Conservation (phyloP, 2,329 filamentous ascomycete genomes). For the Metarhizium anisopliae region DNA sequence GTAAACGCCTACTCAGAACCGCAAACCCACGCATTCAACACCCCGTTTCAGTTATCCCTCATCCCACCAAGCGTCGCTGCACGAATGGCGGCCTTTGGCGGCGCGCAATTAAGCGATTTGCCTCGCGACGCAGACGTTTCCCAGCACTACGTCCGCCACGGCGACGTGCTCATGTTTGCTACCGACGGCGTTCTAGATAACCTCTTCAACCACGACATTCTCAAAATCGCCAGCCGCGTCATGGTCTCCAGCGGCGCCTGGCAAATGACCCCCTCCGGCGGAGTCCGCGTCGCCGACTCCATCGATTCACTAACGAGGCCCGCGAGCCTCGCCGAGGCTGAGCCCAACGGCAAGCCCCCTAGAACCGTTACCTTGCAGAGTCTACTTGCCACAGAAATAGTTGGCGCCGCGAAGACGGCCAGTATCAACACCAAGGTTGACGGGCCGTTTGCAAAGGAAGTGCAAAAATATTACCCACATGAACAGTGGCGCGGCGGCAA, state of each 20-base stretch:
- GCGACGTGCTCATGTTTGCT: conserved; percentile 87
- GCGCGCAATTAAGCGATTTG: conserved; percentile 69
- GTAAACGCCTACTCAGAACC: conserved; percentile 75
- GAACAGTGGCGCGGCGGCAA: conserved; percentile 90
- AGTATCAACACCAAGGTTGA: conserved; percentile 75
- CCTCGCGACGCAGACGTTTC: conserved; percentile 78
- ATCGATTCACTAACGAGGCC: conserved; percentile 37
- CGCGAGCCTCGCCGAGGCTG: conserved; percentile 14
- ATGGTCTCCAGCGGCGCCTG: conserved; percentile 73
- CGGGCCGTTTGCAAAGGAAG: conserved; percentile 90
- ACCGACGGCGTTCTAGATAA: conserved; percentile 97
- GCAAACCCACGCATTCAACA: conserved; percentile 97
- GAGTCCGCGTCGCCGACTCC: conserved; percentile 54
- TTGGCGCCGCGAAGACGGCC: conserved; percentile 73
- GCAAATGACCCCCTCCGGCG: conserved; percentile 49
- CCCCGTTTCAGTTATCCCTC: conserved; percentile 86
- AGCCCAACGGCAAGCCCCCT: conserved; percentile 12
- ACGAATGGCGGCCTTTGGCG: conserved; percentile 77
- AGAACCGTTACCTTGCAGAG: conserved; percentile 57
- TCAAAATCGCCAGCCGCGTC: conserved; percentile 66
- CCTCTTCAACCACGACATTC: conserved; percentile 79
- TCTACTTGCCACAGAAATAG: conserved; percentile 69
- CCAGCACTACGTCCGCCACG: conserved; percentile 69
- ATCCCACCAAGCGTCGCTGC: conserved; percentile 72
- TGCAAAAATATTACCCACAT: conserved; percentile 76